These are phyloP conservation scores for Ilex aquifolium DNA, from an alignment of 257 asterid species.

Conservation along the genomic window DNA sequence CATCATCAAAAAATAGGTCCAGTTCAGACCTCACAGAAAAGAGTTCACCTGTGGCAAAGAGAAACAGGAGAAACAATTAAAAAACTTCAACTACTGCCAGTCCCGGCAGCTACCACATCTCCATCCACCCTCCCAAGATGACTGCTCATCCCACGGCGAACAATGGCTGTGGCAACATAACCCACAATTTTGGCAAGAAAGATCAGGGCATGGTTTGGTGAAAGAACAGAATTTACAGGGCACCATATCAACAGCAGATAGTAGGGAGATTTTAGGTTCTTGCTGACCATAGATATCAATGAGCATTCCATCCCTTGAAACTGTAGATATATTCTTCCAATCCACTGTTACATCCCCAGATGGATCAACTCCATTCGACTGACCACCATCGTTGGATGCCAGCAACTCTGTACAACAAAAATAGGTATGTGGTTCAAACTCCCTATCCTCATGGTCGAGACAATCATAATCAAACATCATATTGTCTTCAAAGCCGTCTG, in stretches of 20 bases:
- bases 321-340: not conserved
- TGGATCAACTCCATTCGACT: constrained; percentile 1
- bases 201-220: constrained; percentile 45
- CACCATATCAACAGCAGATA: not conserved
- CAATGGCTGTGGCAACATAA: constrained; percentile 55
- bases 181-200: constrained; percentile 51
- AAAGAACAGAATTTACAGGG: constrained; percentile 26
- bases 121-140: constrained; percentile 42
- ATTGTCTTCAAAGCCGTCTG: not conserved
- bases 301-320: not conserved
- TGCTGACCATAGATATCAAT: not conserved
- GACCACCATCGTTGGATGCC: not conserved
- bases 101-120: constrained; percentile 76
- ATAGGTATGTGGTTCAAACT: not conserved
- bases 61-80: too few relatives aligned
- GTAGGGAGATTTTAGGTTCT: not conserved
- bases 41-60: too few relatives aligned
- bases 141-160: constrained; percentile 67
- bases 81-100: constrained; percentile 30
- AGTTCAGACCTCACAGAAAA: too few relatives aligned
- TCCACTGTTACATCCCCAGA: not conserved
- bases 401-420: not conserved
- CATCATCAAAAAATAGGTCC: too few relatives aligned
- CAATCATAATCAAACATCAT: not conserved
- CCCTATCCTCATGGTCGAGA: not conserved